These are phyloP conservation scores for Acacia pycnantha DNA, from an alignment of 331 rosid genomes.

Conservation along the genomic window DNA sequence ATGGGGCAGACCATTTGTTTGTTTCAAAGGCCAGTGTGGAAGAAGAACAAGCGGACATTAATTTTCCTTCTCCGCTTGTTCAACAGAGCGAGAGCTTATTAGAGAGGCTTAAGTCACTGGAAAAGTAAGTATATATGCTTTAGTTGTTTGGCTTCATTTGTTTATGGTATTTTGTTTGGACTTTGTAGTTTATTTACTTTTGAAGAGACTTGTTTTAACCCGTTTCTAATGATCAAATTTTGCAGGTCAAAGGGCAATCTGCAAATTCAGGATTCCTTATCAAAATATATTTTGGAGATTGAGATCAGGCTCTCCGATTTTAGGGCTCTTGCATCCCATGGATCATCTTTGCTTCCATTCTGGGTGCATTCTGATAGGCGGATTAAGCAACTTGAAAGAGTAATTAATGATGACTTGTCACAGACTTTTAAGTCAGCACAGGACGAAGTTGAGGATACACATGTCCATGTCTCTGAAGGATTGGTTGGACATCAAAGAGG, in stretches of 20 bases:
- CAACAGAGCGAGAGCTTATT: conserved; percentile 56
- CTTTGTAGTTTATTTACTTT: conserved; percentile 6
- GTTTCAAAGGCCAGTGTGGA: conserved; percentile 41
- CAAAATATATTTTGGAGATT: conserved; percentile 64
- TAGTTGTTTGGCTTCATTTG: conserved; percentile 12
- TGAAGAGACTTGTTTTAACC: not conserved
- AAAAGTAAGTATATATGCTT: conserved; percentile 46
- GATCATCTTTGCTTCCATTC: conserved; percentile 75
- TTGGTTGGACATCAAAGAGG: conserved; percentile 35
- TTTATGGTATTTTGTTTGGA: conserved; percentile 19
- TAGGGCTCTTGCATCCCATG: conserved; percentile 61
- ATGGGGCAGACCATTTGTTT: conserved; percentile 33
- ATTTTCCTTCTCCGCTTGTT: conserved; percentile 55
- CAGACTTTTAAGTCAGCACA: conserved; percentile 33
- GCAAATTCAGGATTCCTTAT: conserved; percentile 45
- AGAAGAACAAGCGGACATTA: conserved; percentile 38
- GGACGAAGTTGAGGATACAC: conserved; percentile 43
- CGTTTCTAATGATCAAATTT: not conserved
- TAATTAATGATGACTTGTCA: conserved; percentile 50
- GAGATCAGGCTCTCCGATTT: conserved; percentile 86
- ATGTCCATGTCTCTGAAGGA: conserved; percentile 30
- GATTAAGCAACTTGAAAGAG: conserved; percentile 67
- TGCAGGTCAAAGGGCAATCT: conserved; percentile 57
- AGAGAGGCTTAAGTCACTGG: conserved; percentile 64
- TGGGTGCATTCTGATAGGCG: conserved; percentile 85